Evolutionary conservation across 108 stramenopile genomes (phyloP), one percentile per base, ranked within the genome.

Genomic region (Cyclotella choctawhatcheeana): DNA sequence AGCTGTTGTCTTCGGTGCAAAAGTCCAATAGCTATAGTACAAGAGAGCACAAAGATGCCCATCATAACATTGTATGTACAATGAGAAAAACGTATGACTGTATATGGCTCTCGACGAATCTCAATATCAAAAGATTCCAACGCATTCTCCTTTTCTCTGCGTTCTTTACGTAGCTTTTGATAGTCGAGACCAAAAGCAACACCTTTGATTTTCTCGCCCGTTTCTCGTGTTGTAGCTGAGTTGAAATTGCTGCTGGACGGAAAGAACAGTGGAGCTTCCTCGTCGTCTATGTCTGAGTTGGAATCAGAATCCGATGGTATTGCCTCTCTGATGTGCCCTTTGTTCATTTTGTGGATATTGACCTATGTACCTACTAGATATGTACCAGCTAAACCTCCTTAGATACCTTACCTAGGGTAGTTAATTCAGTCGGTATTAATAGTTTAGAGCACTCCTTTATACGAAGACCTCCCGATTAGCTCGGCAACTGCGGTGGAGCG

Each of bases 201-300:
- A 5, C 63, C 63, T 27, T 64, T 2, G 29, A 56, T 24, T 30
- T 53, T 52, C 0, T 52, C 33, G 12, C 34, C 30, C 20, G 1
- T 14, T 5, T 21, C 50, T 1, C 32, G 32, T 8, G 21, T 24
- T 8, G 51, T 52, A 34, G 65, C 65, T 5, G 32, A 66, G 51
- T 66, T 66, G 10, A 66, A 66, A 20, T 66, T 66, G 65, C 35
- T 50, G 45, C 33, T 52, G 31, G 51, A 13, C 52, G 48, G 48
- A 35, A 66, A 66, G 50, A 66, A 32, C 25, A 52, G 50, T 21
- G 50, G 26, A 32, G 50, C 51, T 32, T 66, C 65, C 52, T 66
- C 65, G 5, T 66, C 65, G 44, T 66, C 43, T 18, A 33, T 51
- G 32, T 34, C 45, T 27, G 16, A 56, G 55, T 56, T 35, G 18